Base-by-base conservation (phyloP, 2,329 filamentous ascomycete species). In the Arachnopeziza araneosa region DNA sequence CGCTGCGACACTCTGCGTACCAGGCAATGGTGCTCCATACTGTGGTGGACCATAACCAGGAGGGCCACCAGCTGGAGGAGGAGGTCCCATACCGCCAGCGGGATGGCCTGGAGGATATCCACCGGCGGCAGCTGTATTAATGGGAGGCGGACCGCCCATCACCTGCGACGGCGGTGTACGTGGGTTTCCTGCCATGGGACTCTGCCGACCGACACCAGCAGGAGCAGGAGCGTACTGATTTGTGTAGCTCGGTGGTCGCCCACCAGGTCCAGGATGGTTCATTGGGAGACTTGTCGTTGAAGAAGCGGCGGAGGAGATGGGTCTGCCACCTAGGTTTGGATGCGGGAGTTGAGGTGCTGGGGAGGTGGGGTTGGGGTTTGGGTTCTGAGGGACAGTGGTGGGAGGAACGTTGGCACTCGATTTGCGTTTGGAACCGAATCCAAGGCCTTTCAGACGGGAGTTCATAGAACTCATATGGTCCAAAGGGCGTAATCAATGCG, bases 401-500 rank as follows among this genome's bases (percentile, higher is more conserved):
- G 73, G 81, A 77, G 73, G 76, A 72, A 72, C 75, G 75, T 80
- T 84, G 74, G 81, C 80, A 71, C 80, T 80, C 71, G 87, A 88
- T 80, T 86, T 89, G 77, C 89, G 87, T 83, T 89, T 90, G 78
- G 70, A 73, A 60, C 87, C 88, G 81, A 90, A 89, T 78, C 89
- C 87, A 79, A 91, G 83, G 81, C 84, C 83, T 81, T 90, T 89
- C 76, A 91, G 85, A 77, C 88, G 86, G 75, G 85, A 84, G 81
- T 90, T 90, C 84, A 89, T 83, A 82, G 86, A 90, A 83, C 84
- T 89, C 87, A 90, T 89, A 80, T 77, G 77, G 73, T 67, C 64
- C 59, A 60, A 60, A 54, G 50, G 61, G 59, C 54, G 50, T 54
- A 68, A 69, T 62, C 68, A 68, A 75, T 73, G 23, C 48, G 73